Percentiles rank a stretch among this genome's conserved stretches.
phyloP scores from a whole-genome alignment of 805 yeast species.

The Pichia pseudocactophila region DNA sequence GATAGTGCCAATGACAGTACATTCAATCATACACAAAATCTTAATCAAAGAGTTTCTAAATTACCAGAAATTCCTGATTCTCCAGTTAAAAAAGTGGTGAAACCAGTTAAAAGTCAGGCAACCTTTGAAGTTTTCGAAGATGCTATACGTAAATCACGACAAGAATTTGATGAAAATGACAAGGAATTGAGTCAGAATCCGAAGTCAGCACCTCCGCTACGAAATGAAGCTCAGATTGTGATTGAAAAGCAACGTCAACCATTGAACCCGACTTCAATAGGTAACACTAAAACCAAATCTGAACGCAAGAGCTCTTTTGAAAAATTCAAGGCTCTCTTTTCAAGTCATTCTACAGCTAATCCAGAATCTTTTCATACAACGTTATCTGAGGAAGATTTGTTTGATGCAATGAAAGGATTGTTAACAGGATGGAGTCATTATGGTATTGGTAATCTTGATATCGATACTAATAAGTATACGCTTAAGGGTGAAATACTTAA shows the following conservation, averaged over 20 bases:
- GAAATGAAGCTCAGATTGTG: conserved; percentile 21
- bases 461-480: conserved; percentile 34
- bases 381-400: conserved; percentile 44
- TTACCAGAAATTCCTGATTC: conserved; percentile 40
- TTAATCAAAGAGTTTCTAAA: conserved; percentile 37
- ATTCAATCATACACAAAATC: conserved; percentile 30
- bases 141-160: conserved; percentile 14
- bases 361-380: conserved; percentile 26
- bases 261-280: neutral
- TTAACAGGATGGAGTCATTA: conserved; percentile 61
- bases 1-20: conserved; percentile 31
- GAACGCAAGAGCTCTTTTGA: conserved; percentile 28
- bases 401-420: conserved; percentile 54
- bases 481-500: conserved; percentile 58
- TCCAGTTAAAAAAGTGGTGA: conserved; percentile 25
- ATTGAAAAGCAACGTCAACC: conserved; percentile 22
- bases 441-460: conserved; percentile 50
- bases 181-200: neutral
- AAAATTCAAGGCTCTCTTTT: conserved; percentile 35
- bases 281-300: neutral
- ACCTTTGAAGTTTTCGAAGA: conserved; percentile 22
- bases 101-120: conserved; percentile 14
- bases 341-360: conserved; percentile 14
- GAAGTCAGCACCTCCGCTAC: conserved; percentile 4
- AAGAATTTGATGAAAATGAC: conserved; percentile 10